phyloP scores from a whole-genome alignment of 768 basidiomycete genomes.

The Grammothele lineata region DNA sequence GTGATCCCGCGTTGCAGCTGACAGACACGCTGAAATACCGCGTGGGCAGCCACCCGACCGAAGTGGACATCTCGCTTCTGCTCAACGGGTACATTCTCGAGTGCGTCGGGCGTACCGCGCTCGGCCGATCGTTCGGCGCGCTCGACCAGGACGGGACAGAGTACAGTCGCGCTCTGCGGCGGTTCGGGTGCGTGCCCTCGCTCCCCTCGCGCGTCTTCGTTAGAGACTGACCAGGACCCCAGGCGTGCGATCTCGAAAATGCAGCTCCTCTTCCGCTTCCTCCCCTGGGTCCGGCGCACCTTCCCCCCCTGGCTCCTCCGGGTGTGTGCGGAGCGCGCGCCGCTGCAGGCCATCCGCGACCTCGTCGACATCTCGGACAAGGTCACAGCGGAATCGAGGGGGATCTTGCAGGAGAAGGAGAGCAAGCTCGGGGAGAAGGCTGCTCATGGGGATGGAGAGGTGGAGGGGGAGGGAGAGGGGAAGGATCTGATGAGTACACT shows the following conservation, averaged over 20 bases:
- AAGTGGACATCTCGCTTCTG: slow-evolving; percentile 6
- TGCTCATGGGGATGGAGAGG: neutral
- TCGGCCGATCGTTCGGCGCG: slow-evolving; percentile 6
- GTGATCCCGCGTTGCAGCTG: neutral
- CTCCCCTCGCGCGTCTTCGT: neutral
- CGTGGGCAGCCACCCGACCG: neutral
- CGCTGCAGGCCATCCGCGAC: neutral
- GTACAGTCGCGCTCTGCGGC: slow-evolving; percentile 9
- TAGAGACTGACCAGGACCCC: neutral
- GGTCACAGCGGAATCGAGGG: neutral
- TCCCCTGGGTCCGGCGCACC: slow-evolving; percentile 2
- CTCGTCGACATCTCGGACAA: slow-evolving; percentile 6
- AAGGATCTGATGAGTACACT: slow-evolving; percentile 6
- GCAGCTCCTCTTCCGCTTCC: neutral
- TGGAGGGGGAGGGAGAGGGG: slow-evolving; percentile 1
- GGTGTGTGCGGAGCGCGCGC: slow-evolving; percentile 1
- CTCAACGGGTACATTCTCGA: slow-evolving; percentile 6
- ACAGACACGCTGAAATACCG: neutral
- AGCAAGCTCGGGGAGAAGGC: slow-evolving; percentile 1
- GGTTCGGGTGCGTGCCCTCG: slow-evolving; percentile 1
- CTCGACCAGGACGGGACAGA: slow-evolving; percentile 7
- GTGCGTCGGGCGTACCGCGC: slow-evolving; percentile 3
- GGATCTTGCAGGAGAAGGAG: slow-evolving; percentile 3
- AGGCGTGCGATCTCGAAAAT: slow-evolving; percentile 4
- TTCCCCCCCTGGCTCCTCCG: slow-evolving; percentile 1